These are phyloP conservation scores for Yarrowia deformans DNA, from an alignment of 805 yeast genomes.

Conservation along the genomic window DNA sequence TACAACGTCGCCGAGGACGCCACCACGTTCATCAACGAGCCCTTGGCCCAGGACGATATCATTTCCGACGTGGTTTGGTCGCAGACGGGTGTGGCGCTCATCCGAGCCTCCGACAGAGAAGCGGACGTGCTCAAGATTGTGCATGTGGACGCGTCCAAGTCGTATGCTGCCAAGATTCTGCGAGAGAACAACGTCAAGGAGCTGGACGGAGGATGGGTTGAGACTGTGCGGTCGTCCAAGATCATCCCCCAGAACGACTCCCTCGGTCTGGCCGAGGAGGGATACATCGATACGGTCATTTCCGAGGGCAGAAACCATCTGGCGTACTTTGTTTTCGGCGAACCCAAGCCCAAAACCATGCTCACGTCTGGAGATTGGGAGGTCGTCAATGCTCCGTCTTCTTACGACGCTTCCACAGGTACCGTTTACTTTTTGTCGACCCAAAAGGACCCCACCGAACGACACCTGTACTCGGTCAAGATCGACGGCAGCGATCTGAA, in stretches of 20 bases:
- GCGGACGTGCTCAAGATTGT: slow-evolving; percentile 69
- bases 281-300: slow-evolving; percentile 76
- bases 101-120: slow-evolving; percentile 68
- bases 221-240: slow-evolving; percentile 68
- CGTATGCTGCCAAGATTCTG: slow-evolving; percentile 21
- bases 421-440: slow-evolving; percentile 73
- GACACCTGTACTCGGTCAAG: slow-evolving; percentile 78
- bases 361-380: slow-evolving; percentile 89
- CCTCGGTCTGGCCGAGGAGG: slow-evolving; percentile 59
- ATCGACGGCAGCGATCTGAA: slow-evolving; percentile 57
- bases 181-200: slow-evolving; percentile 51
- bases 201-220: slow-evolving; percentile 75
- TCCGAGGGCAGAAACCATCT: slow-evolving; percentile 69
- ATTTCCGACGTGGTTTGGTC: slow-evolving; percentile 79
- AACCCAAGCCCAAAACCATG: slow-evolving; percentile 58
- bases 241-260: slow-evolving; percentile 61
- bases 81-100: slow-evolving; percentile 60
- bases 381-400: slow-evolving; percentile 75
- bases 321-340: slow-evolving; percentile 80
- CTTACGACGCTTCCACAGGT: slow-evolving; percentile 57
- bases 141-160: slow-evolving; percentile 56
- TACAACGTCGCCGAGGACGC: slow-evolving; percentile 42
- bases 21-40: slow-evolving; percentile 43
- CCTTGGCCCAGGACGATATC: slow-evolving; percentile 51
- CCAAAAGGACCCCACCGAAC: slow-evolving; percentile 76